phyloP scores from a whole-genome alignment of 73 alveolate genomes.

The Blepharisma stoltei region DNA sequence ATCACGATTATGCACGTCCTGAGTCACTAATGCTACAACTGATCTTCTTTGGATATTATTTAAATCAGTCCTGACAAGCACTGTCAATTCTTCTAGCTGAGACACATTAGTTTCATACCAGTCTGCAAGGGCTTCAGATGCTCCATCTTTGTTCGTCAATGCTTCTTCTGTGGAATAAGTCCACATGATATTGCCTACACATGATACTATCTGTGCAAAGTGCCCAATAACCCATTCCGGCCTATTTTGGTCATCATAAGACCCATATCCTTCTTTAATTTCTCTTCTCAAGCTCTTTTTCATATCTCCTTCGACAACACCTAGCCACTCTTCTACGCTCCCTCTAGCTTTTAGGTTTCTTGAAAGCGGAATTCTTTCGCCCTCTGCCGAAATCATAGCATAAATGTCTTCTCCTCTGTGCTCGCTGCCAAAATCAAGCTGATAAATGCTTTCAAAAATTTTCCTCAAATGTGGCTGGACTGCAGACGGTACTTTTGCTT shows the following conservation, averaged over 20 bases:
- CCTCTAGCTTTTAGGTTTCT: conserved; percentile 82
- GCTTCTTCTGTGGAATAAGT: conserved; percentile 78
- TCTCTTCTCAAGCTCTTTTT: conserved; percentile 66
- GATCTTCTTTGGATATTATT: conserved; percentile 39
- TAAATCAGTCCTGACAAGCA: conserved; percentile 60
- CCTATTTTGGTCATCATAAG: conserved; percentile 68
- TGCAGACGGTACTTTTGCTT: conserved; percentile 74
- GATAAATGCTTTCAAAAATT: conserved; percentile 90
- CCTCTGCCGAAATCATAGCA: conserved; percentile 92
- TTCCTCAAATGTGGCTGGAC: conserved; percentile 94
- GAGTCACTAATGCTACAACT: conserved; percentile 89
- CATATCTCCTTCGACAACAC: conserved; percentile 69
- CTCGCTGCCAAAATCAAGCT: conserved; percentile 72
- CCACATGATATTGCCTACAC: conserved; percentile 83
- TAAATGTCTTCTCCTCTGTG: conserved; percentile 76
- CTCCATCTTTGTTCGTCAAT: conserved; percentile 70
- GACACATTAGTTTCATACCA: conserved; percentile 52
- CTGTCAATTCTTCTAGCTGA: conserved; percentile 66
- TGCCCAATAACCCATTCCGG: conserved; percentile 79
- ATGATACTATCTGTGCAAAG: conserved; percentile 74
- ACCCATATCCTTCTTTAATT: conserved; percentile 66
- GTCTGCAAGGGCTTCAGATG: conserved; percentile 65
- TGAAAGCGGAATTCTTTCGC: conserved; percentile 78
- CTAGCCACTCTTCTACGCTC: conserved; percentile 86
- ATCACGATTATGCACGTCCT: conserved; percentile 98